Evolutionary conservation across 2,329 filamentous ascomycete genomes (phyloP).

Genomic region (Atkinsonella texensis): DNA sequence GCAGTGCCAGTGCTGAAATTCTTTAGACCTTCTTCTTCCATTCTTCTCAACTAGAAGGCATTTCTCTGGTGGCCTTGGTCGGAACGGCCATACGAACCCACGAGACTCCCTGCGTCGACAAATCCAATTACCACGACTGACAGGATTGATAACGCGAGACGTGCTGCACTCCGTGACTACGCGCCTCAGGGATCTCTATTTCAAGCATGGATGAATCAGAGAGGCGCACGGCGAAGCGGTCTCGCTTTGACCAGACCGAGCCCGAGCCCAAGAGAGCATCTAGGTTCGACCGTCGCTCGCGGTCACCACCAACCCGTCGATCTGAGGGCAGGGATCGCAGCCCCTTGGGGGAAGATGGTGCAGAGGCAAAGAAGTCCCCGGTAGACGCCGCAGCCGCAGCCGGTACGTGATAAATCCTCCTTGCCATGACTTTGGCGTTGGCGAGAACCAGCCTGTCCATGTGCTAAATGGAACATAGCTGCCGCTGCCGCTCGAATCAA

Average conservation of each 20-base stretch:
- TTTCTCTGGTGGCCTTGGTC: too few relatives aligned
- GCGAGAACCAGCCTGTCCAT: conserved; percentile 13
- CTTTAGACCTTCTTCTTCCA: too few relatives aligned
- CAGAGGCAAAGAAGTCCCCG: conserved; percentile 36
- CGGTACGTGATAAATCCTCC: conserved; percentile 37
- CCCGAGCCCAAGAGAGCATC: conserved; percentile 65
- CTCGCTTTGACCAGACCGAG: conserved; percentile 88
- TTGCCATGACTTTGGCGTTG: neutral
- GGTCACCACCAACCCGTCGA: conserved; percentile 60
- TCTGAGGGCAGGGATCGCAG: conserved; percentile 72
- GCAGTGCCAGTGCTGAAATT: too few relatives aligned
- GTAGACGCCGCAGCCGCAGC: conserved; percentile 66
- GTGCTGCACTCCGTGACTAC: too few relatives aligned
- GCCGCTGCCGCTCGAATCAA: conserved; percentile 85
- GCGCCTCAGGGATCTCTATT: too few relatives aligned
- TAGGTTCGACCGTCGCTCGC: conserved; percentile 84
- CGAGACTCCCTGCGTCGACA: too few relatives aligned
- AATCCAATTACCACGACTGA: too few relatives aligned
- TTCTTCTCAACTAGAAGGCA: too few relatives aligned
- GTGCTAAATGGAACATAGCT: conserved; percentile 32
- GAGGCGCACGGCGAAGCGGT: conserved; percentile 63
- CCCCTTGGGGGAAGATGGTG: conserved; percentile 44
- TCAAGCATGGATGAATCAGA: conserved; percentile 60
- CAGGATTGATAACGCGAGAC: neutral
- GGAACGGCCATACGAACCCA: too few relatives aligned